A percentile compares a stretch with the other conserved stretches of the same genome.
Evolutionary conservation across 2,329 filamentous ascomycete genomes (phyloP).

Genomic region (Ascochyta koolunga): DNA sequence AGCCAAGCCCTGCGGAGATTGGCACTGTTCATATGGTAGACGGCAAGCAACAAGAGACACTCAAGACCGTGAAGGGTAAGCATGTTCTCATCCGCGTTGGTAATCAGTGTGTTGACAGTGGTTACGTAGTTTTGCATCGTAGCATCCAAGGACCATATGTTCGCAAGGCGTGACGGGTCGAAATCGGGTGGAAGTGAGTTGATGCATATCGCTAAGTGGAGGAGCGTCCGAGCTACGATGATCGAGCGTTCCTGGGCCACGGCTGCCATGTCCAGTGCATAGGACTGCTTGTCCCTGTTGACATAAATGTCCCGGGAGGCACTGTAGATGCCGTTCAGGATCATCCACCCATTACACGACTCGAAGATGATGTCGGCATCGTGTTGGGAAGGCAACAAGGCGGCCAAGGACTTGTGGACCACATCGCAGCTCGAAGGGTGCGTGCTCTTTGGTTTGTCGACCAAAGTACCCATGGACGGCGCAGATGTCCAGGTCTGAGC

Average conservation of each 20-base stretch:
- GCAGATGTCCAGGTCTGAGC: conserved; percentile 41
- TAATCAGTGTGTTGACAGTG: conserved; percentile 38
- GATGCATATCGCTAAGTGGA: conserved; percentile 45
- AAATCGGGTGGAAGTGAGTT: conserved; percentile 42
- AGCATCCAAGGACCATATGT: conserved; percentile 42
- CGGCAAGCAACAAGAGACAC: conserved; percentile 38
- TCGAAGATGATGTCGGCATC: conserved; percentile 47
- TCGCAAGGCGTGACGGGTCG: conserved; percentile 30
- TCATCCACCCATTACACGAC: conserved; percentile 47
- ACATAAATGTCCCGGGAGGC: conserved; percentile 40
- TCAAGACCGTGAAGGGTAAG: conserved; percentile 46
- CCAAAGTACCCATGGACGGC: conserved; percentile 34
- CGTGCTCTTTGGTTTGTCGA: conserved; percentile 22
- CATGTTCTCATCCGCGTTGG: conserved; percentile 42
- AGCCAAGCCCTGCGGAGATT: conserved; percentile 45
- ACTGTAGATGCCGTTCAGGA: conserved; percentile 36
- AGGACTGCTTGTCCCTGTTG: conserved; percentile 38
- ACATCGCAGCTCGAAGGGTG: conserved; percentile 21
- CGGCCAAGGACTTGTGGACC: conserved; percentile 29
- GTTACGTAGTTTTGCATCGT: conserved; percentile 43
- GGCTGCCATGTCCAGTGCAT: conserved; percentile 41
- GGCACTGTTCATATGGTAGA: conserved; percentile 39
- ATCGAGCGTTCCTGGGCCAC: conserved; percentile 35
- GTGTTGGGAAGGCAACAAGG: conserved; percentile 43
- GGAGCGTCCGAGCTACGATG: conserved; percentile 43